These are phyloP conservation scores for Penicillium herquei DNA, from an alignment of 495 filamentous ascomycete genomes.

Conservation along the genomic window DNA sequence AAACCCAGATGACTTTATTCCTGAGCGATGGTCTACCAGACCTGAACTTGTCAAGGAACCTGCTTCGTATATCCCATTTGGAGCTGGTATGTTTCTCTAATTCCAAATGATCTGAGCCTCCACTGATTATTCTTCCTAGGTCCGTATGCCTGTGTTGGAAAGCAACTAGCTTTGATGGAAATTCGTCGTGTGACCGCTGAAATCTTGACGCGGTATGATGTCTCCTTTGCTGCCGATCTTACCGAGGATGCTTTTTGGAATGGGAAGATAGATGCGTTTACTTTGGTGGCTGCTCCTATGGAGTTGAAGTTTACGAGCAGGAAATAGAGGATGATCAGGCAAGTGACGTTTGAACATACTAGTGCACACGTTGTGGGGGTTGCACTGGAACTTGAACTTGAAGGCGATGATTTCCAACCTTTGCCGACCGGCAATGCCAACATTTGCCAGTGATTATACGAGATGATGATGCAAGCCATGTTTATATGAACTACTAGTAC, in stretches of 20 bases:
- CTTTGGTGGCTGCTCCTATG: constrained; percentile 1
- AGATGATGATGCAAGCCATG: too few species aligned
- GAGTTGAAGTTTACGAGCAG: neutral
- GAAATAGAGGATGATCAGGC: neutral
- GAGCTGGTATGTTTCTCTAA: neutral
- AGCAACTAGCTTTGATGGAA: constrained; percentile 50
- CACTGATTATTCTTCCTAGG: constrained; percentile 22
- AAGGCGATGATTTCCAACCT: too few species aligned
- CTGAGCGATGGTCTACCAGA: constrained; percentile 42
- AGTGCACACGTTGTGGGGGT: too few species aligned
- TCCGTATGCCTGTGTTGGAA: constrained; percentile 49
- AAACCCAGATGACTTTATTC: constrained; percentile 37
- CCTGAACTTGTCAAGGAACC: constrained; percentile 33
- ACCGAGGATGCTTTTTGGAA: neutral
- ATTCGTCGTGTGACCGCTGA: constrained; percentile 35
- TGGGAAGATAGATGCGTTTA: constrained; percentile 1
- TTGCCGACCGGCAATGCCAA: too few species aligned
- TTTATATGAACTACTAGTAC: too few species aligned
- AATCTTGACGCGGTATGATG: constrained; percentile 29
- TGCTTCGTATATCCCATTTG: constrained; percentile 35
- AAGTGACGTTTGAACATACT: too few species aligned
- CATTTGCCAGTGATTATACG: too few species aligned
- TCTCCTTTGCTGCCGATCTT: neutral
- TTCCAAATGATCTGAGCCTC: neutral
- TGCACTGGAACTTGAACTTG: too few species aligned